phyloP scores from a whole-genome alignment of 345 rosid species.

The Boechera divaricarpa region DNA sequence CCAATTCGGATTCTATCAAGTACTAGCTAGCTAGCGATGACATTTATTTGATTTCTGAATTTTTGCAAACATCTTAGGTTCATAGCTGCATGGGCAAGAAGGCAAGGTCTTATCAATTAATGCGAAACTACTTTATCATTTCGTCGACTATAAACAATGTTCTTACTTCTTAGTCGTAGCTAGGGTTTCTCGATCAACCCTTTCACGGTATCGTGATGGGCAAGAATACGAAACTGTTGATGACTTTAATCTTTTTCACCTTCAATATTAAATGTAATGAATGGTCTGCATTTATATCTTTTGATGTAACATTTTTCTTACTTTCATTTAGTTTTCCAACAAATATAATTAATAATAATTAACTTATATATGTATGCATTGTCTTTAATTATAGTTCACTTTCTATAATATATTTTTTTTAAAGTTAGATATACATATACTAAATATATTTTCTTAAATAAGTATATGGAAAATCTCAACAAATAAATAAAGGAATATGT shows the following conservation, averaged over 20 bases:
- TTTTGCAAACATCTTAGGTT: constrained; percentile 41
- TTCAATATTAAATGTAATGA: constrained; percentile 31
- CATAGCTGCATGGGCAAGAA: constrained; percentile 39
- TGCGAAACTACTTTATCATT: constrained; percentile 25
- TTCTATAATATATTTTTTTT: too few species aligned
- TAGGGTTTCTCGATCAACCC: constrained; percentile 38
- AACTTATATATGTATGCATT: too few species aligned
- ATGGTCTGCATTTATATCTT: constrained; percentile 35
- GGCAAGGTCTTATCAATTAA: constrained; percentile 33
- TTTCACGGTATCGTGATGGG: constrained; percentile 43
- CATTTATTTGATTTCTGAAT: constrained; percentile 42
- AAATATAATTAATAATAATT: constrained; percentile 4
- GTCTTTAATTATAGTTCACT: too few species aligned
- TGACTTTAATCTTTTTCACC: constrained; percentile 24
- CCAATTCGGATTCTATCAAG: background rate
- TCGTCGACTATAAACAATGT: constrained; percentile 35
- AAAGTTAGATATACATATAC: too few species aligned
- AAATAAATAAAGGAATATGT: constrained; percentile 7
- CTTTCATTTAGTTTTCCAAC: constrained; percentile 39
- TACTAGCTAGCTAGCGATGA: background rate
- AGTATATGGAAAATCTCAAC: background rate
- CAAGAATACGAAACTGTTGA: constrained; percentile 32
- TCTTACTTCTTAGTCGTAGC: constrained; percentile 21
- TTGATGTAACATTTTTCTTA: constrained; percentile 38
- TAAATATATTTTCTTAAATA: too few species aligned